Evolutionary conservation across 1,284 basidiomycete genomes (phyloP).

Genomic region (Stygiomarasmius scandens): DNA sequence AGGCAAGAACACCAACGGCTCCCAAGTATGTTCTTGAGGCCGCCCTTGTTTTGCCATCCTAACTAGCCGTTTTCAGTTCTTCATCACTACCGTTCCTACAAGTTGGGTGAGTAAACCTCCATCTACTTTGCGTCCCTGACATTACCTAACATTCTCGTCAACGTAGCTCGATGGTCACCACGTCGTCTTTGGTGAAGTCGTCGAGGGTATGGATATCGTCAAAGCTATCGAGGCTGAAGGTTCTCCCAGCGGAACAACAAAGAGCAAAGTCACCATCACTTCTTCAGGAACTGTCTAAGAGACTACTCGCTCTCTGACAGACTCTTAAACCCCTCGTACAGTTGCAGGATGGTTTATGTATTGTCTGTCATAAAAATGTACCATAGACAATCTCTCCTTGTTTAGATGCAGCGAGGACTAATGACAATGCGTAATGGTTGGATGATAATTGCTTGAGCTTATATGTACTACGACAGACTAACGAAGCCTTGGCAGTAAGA

Average conservation of each 20-base stretch:
- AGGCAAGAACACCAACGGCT: conserved; percentile 66
- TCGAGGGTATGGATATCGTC: conserved; percentile 62
- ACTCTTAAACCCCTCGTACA: too few relatives aligned
- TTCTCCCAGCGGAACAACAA: conserved; percentile 49
- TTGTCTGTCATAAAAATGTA: too few relatives aligned
- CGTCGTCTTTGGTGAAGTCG: conserved; percentile 82
- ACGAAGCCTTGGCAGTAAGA: too few relatives aligned
- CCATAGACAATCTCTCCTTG: too few relatives aligned
- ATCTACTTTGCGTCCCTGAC: neutral
- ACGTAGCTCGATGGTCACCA: conserved; percentile 78
- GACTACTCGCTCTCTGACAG: too few relatives aligned
- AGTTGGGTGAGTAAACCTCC: conserved; percentile 34
- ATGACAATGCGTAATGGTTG: too few relatives aligned
- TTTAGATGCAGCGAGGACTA: too few relatives aligned
- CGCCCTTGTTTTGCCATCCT: neutral
- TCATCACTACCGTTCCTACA: conserved; percentile 79
- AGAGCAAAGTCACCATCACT: conserved; percentile 51
- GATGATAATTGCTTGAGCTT: too few relatives aligned
- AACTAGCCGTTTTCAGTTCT: conserved; percentile 48
- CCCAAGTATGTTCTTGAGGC: conserved; percentile 36
- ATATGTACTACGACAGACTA: too few relatives aligned
- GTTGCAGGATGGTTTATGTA: too few relatives aligned
- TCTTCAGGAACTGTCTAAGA: conserved; percentile 56
- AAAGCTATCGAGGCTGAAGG: conserved; percentile 66
- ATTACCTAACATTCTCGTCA: neutral